A percentile compares a stretch with the other conserved stretches of the same genome.
Conservation (phyloP, 108 stramenopile genomes). For the Conticribra weissflogii region DNA sequence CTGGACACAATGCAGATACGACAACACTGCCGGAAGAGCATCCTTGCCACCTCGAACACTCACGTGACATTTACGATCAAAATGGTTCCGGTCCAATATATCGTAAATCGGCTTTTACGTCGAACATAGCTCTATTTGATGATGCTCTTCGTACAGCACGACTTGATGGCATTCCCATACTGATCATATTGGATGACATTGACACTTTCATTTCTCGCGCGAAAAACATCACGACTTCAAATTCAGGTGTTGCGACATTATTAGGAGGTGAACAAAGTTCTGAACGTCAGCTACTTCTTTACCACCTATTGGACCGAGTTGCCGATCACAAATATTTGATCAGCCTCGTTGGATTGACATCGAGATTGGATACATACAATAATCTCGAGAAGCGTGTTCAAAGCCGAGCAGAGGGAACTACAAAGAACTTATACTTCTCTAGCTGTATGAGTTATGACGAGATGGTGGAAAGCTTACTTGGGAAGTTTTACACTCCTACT, state of each 20-base stretch:
- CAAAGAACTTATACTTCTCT: conserved; percentile 67
- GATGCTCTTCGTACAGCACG: conserved; percentile 68
- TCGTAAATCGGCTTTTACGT: conserved; percentile 68
- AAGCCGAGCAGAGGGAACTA: conserved; percentile 80
- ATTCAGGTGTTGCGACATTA: background rate
- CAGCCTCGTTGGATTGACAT: conserved; percentile 72
- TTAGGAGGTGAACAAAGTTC: conserved; percentile 16
- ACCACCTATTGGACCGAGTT: conserved; percentile 86
- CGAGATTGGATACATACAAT: conserved; percentile 47
- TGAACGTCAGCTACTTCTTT: conserved; percentile 77
- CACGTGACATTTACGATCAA: conserved; percentile 27
- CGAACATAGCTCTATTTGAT: conserved; percentile 72
- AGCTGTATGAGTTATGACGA: conserved; percentile 39
- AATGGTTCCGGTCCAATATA: conserved; percentile 49
- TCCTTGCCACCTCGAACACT: too few species aligned
- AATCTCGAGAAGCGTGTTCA: conserved; percentile 81
- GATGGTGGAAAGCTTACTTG: conserved; percentile 53
- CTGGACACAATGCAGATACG: too few species aligned
- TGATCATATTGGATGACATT: conserved; percentile 79
- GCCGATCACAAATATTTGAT: conserved; percentile 69
- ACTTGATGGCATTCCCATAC: conserved; percentile 76
- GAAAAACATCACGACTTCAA: background rate
- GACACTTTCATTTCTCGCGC: conserved; percentile 62
- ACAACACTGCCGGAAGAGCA: too few species aligned
- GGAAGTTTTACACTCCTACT: conserved; percentile 43